Evolutionary conservation across 1,139 yeast species (phyloP).

Genomic region (Saccharomyces hybrid): DNA sequence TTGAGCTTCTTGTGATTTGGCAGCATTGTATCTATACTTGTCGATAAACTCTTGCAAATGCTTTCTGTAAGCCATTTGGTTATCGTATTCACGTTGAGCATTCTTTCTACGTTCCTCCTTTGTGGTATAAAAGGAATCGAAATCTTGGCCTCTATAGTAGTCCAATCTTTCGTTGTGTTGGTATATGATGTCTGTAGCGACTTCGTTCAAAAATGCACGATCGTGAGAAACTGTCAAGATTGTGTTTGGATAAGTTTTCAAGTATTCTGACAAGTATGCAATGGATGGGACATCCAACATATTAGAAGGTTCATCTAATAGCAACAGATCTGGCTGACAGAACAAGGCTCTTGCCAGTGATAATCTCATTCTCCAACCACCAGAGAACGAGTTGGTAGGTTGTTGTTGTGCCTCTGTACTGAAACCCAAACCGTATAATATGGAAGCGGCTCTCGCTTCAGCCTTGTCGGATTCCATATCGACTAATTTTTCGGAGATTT

Average conservation of each 20-base stretch:
- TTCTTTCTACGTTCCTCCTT: conserved; percentile 92
- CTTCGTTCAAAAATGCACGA: conserved; percentile 91
- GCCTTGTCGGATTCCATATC: conserved; percentile 98
- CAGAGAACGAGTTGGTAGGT: conserved; percentile 87
- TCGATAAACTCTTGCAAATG: conserved; percentile 92
- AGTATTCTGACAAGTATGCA: conserved; percentile 81
- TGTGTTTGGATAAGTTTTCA: conserved; percentile 85
- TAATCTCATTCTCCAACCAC: conserved; percentile 99
- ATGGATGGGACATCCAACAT: conserved; percentile 99
- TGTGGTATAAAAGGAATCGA: conserved; percentile 86
- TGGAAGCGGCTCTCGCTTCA: conserved; percentile 95
- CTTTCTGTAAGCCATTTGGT: conserved; percentile 90
- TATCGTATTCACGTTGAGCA: conserved; percentile 89
- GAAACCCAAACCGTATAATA: conserved; percentile 86
- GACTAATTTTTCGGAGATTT: conserved; percentile 68
- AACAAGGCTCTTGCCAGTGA: conserved; percentile 96
- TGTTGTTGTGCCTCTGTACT: conserved; percentile 74
- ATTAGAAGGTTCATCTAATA: conserved; percentile 97
- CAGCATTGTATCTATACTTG: conserved; percentile 94
- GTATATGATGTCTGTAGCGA: conserved; percentile 94
- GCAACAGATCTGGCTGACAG: conserved; percentile 88
- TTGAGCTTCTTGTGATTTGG: conserved; percentile 94
- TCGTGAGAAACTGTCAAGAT: conserved; percentile 96
- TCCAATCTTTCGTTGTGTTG: conserved; percentile 96
- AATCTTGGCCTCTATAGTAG: conserved; percentile 89